Conservation (phyloP, 2,329 filamentous ascomycete species). For the Aspergillus niger region DNA sequence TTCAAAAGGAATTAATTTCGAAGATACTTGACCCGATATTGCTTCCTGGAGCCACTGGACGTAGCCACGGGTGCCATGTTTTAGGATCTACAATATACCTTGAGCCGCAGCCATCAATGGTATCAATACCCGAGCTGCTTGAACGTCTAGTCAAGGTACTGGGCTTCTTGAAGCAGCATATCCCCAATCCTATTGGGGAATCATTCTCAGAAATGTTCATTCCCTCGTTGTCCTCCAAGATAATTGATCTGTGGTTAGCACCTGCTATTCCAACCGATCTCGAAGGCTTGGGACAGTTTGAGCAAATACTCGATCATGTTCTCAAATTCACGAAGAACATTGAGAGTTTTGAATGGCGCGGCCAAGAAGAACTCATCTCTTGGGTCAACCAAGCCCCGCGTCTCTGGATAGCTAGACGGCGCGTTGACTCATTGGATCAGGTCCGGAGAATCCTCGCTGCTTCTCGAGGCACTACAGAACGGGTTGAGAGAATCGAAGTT, state of each 20-base stretch:
- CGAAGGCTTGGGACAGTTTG: conserved; percentile 69
- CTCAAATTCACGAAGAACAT: conserved; percentile 66
- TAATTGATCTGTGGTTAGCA: conserved; percentile 75
- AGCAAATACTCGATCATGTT: conserved; percentile 67
- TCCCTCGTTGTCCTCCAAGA: conserved; percentile 64
- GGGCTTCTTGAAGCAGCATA: conserved; percentile 52
- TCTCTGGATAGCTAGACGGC: conserved; percentile 82
- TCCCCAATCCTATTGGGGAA: conserved; percentile 52
- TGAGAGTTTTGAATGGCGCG: conserved; percentile 63
- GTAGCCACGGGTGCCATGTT: conserved; percentile 30
- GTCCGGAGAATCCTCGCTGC: conserved; percentile 69
- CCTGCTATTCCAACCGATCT: conserved; percentile 74
- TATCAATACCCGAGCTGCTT: conserved; percentile 42
- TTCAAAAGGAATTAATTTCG: conserved; percentile 36
- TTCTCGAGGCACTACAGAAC: conserved; percentile 67
- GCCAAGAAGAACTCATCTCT: conserved; percentile 64
- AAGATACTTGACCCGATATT: conserved; percentile 38
- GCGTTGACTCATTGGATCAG: conserved; percentile 74
- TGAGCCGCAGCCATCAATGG: conserved; percentile 25
- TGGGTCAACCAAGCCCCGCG: conserved; percentile 81
- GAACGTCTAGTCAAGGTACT: conserved; percentile 49
- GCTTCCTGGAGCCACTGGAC: conserved; percentile 26
- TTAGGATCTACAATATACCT: conserved; percentile 32
- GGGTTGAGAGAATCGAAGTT: conserved; percentile 82
- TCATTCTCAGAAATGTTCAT: conserved; percentile 71